phyloP scores from a whole-genome alignment of 352 stramenopile genomes.

The Phytophthora idaei region DNA sequence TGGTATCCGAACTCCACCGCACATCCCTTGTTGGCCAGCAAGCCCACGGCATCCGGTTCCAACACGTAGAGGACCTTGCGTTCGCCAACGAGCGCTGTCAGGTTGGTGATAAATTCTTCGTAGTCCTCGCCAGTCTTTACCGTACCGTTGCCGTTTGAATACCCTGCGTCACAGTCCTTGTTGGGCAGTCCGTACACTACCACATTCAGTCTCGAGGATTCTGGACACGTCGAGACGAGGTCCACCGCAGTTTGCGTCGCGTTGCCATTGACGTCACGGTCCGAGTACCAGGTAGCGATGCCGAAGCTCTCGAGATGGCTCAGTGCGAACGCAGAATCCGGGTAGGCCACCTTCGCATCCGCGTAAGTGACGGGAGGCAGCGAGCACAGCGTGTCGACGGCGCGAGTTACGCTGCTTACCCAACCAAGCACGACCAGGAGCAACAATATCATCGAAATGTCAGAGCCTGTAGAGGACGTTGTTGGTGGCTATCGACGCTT shows the following conservation, averaged over 20 bases:
- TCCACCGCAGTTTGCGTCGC: slow-evolving; percentile 36
- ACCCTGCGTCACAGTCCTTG: slow-evolving; percentile 73
- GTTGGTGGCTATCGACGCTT: slow-evolving; percentile 20
- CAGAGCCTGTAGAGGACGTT: not conserved
- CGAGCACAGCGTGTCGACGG: slow-evolving; percentile 54
- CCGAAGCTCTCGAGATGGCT: slow-evolving; percentile 52
- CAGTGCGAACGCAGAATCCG: slow-evolving; percentile 57
- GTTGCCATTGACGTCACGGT: slow-evolving; percentile 46
- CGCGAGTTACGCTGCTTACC: not conserved
- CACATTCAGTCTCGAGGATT: slow-evolving; percentile 51
- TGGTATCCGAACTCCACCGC: slow-evolving; percentile 54
- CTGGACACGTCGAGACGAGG: slow-evolving; percentile 41
- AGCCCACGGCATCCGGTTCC: slow-evolving; percentile 67
- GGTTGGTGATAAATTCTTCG: slow-evolving; percentile 49
- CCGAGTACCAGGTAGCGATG: slow-evolving; percentile 76
- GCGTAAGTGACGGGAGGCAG: slow-evolving; percentile 51
- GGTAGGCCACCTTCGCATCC: slow-evolving; percentile 46
- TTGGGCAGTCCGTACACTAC: slow-evolving; percentile 79
- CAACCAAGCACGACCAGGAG: slow-evolving; percentile 10
- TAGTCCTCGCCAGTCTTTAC: slow-evolving; percentile 57
- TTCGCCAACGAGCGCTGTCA: slow-evolving; percentile 46
- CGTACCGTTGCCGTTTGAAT: slow-evolving; percentile 42
- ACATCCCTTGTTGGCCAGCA: slow-evolving; percentile 45
- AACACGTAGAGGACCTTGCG: slow-evolving; percentile 76
- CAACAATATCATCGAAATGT: slow-evolving; percentile 1